Conservation (phyloP, 805 yeast genomes). For the Kuraishia hungarica region DNA sequence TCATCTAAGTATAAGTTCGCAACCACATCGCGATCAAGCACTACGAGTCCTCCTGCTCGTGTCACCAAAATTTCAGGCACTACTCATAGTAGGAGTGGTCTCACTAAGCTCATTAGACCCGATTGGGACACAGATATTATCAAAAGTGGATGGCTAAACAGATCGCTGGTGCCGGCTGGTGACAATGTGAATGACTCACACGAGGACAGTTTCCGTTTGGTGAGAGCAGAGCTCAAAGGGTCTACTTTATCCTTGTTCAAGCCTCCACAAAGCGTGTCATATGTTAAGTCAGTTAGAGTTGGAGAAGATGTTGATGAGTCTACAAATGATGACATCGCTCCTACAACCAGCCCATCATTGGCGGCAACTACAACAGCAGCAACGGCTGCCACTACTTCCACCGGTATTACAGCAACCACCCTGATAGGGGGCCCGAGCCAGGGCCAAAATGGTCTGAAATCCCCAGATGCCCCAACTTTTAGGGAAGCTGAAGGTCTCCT, state of each 20-base stretch:
- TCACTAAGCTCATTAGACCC: constrained; percentile 16
- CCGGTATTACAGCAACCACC: too few relatives aligned
- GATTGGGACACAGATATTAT: constrained; percentile 26
- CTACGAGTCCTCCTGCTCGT: neutral
- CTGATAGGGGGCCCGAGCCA: too few relatives aligned
- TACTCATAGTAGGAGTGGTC: neutral
- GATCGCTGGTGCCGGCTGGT: constrained; percentile 20
- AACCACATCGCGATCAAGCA: neutral
- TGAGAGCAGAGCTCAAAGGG: constrained; percentile 64
- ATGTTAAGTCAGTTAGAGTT: constrained; percentile 21
- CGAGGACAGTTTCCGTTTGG: constrained; percentile 34
- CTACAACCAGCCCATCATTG: neutral
- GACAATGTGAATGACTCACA: constrained; percentile 11
- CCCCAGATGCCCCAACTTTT: neutral
- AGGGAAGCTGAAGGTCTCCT: neutral
- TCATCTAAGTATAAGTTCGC: neutral
- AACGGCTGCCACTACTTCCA: too few relatives aligned
- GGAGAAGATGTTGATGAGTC: neutral
- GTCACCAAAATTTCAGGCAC: neutral
- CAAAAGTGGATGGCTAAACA: constrained; percentile 57
- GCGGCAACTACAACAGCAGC: neutral
- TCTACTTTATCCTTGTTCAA: constrained; percentile 55
- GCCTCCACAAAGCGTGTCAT: constrained; percentile 39
- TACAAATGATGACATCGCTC: neutral
- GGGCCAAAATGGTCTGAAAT: neutral